Base-by-base conservation (phyloP, 305 asterid genomes). In the Nicotiana rustica region DNA sequence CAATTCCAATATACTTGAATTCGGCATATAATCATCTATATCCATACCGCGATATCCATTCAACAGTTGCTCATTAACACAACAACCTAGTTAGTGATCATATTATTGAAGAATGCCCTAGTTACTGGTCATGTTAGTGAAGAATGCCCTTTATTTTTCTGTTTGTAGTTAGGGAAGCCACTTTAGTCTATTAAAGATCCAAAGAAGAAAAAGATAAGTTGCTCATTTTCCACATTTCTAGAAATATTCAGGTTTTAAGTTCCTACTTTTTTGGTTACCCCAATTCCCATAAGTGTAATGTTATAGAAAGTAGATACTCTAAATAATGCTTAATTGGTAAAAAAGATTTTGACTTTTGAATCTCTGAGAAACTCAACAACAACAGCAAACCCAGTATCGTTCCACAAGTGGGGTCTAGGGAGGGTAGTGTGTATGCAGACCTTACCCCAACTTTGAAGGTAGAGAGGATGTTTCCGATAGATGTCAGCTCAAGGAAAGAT, bases 171-270 rank as follows among this genome's bases (percentile, higher is more conserved):
- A 25, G 25, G 19, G 25, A 52, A 75, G 79, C 44, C 25, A 21
- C 79, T 49, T 75, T 6, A 52, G 15, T 75, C 9, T 21, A 71
- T 70, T 71, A 71, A 47, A 71, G 38, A 71, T 44, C 78, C 55
- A 47, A 70, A 71, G 12, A 19, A 49, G 7, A 71, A 12, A 19
- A 71, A n/a, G 61, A 71, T n/a, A 47, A 21, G 38, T 47, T 71
- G 79, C 19, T 47, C 6, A 71, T 44, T 25, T 25, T 25, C 29
- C 60, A 1, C 77, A 41, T 0, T 6, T 2, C 10, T 18, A 70
- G 36, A 44, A 44, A 19, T 41, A 71, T 14, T 49, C 62, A 73
- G 21, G 79, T 47, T 73, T 71, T 17, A 31, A 71, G 29, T 21
- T 71, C 79, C 8, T 21, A 19, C 21, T 6, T 21, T 71, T 47